Evolutionary conservation across 139 green algal species (phyloP).

Genomic region (Microglena sp.): DNA sequence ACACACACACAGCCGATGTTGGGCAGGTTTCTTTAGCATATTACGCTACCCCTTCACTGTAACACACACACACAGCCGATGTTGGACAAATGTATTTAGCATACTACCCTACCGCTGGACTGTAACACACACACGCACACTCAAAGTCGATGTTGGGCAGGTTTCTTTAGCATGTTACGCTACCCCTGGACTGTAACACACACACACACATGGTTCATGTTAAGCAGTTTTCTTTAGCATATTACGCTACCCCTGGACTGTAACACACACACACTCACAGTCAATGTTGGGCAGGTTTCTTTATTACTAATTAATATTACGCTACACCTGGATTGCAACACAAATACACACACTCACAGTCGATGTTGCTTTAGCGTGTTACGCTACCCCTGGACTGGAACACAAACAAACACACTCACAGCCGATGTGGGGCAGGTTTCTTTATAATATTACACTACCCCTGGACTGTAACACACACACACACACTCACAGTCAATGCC

Average conservation of each 20-base stretch:
- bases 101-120: background rate
- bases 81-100: background rate
- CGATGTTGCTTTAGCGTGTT: too few species aligned
- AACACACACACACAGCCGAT: background rate
- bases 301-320: background rate
- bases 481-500: background rate
- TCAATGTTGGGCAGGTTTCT: background rate
- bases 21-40: background rate
- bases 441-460: too few species aligned
- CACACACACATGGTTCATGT: background rate
- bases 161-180: background rate
- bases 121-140: background rate
- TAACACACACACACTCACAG: constrained; percentile 1
- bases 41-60: background rate
- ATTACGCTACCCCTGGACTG: too few species aligned
- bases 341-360: background rate
- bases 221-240: background rate
- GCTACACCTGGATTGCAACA: background rate
- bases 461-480: background rate
- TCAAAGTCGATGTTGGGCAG: background rate
- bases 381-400: background rate
- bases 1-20: too few species aligned
- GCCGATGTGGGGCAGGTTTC: too few species aligned
- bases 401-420: background rate
- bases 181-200: background rate